Conservation (phyloP, 495 filamentous ascomycete genomes). For the Chaetomium tenue region DNA sequence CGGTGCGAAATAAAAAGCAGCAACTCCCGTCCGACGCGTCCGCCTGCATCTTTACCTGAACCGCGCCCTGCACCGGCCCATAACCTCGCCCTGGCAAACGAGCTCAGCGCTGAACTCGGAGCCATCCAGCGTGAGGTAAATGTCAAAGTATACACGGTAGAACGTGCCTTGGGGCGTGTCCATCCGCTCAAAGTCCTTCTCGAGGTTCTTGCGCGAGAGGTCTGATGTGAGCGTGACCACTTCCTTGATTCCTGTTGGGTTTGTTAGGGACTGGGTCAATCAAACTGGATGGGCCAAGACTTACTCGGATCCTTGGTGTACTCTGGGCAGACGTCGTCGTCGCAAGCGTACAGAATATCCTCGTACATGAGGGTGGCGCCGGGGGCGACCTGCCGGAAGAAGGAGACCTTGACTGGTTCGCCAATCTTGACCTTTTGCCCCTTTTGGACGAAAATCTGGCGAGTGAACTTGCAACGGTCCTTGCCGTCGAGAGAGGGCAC, state of each 20-base stretch:
- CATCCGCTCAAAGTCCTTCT: constrained; percentile 99
- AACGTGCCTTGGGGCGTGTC: constrained; percentile 98
- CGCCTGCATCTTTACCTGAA: constrained; percentile 54
- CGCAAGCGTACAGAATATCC: constrained; percentile 96
- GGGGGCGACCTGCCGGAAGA: constrained; percentile 96
- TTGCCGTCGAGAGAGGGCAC: constrained; percentile 95
- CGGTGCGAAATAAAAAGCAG: constrained; percentile 30
- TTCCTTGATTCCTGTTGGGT: constrained; percentile 88
- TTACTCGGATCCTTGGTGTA: constrained; percentile 99
- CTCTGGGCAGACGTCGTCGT: constrained; percentile 96
- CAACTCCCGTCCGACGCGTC: constrained; percentile 21
- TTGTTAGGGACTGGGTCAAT: constrained; percentile 30
- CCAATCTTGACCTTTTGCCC: constrained; percentile 98
- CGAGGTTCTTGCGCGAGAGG: constrained; percentile 93
- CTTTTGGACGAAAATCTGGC: constrained; percentile 98
- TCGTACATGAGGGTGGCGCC: constrained; percentile 99
- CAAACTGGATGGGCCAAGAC: constrained; percentile 38
- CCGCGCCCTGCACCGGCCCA: constrained; percentile 91
- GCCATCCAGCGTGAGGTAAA: constrained; percentile 92
- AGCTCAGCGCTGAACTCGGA: constrained; percentile 97
- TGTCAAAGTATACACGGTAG: constrained; percentile 79
- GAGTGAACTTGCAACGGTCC: constrained; percentile 97
- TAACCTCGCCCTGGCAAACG: constrained; percentile 97
- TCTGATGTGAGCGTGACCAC: constrained; percentile 97
- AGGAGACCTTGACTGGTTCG: constrained; percentile 97